Evolutionary conservation across 768 basidiomycete species (phyloP), one percentile per base, ranked within the genome.

Genomic region (Epithele typhae): DNA sequence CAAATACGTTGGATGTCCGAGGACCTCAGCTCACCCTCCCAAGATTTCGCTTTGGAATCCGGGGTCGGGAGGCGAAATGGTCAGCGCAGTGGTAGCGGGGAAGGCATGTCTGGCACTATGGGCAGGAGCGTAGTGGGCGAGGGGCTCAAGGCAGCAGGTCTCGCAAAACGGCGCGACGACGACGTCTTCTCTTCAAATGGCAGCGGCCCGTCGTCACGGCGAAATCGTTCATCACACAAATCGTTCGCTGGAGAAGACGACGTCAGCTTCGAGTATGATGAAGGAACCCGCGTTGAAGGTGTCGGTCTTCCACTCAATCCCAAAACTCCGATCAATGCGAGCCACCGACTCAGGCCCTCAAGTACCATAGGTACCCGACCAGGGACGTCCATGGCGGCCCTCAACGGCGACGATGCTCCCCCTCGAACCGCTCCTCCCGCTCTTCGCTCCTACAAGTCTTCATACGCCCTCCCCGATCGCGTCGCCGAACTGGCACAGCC

Each of bases 101-200:
- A 89, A 65, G 85, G 77, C 58, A 70, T 79, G 7, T 64, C 63
- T 15, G 54, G 60, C 6, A 67, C 66, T 22, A 68, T 52, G 14
- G 73, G 78, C 10, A 65, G 84, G 47, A 81, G 75, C 54, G 62
- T 90, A 12, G 62, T 86, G 8, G 78, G 83, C 3, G 84, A 88
- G 61, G 80, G 79, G 14, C 58, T 90, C 48, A 73, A 82, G 39
- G 84, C 86, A 0, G 85, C 87, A 0, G 88, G 87, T 9, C 67
- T 89, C 46, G 74, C 71, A 24, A 72, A 60, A 64, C 62, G 64
- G 38, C 60, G 63, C 46, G 59, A 57, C 37, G 44, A 73, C 25
- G 68, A 73, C 43, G 63, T 68, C 5, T 75, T 75, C 40, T 55
- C 34, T 14, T 57, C 59, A 2, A 37, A 42, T 24, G 51, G 42